Evolutionary conservation across 2,329 filamentous ascomycete species (phyloP).

Genomic region (Capronia epimyces): DNA sequence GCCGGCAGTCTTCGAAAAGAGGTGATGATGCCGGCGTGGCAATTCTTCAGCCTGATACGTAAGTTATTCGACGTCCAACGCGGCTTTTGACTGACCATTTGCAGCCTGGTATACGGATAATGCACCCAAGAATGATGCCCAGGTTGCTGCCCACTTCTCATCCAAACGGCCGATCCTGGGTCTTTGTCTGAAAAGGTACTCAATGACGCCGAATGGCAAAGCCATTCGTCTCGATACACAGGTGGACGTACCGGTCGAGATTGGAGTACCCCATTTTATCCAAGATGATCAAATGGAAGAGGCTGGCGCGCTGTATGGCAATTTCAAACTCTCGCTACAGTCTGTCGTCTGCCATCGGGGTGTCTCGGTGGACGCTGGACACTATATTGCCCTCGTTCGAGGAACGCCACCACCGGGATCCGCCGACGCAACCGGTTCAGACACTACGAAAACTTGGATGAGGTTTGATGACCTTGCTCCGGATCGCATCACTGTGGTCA

Average conservation of each 20-base stretch:
- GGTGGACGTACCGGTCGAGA: constrained; percentile 86
- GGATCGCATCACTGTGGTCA: constrained; percentile 66
- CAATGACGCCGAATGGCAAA: constrained; percentile 62
- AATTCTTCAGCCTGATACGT: constrained; percentile 92
- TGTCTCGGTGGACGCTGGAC: constrained; percentile 76
- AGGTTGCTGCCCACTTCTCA: constrained; percentile 84
- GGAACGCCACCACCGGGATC: constrained; percentile 51
- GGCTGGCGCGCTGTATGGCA: constrained; percentile 66
- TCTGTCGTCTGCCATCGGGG: constrained; percentile 91
- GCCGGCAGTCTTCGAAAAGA: constrained; percentile 60
- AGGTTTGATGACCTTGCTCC: constrained; percentile 82
- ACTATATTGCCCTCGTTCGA: constrained; percentile 82
- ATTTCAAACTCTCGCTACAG: constrained; percentile 88
- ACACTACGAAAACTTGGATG: constrained; percentile 74
- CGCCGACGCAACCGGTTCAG: constrained; percentile 36
- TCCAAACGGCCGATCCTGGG: constrained; percentile 77
- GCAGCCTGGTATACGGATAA: constrained; percentile 79
- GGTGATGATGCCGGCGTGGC: constrained; percentile 93
- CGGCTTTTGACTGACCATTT: constrained; percentile 33
- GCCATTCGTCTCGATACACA: constrained; percentile 71
- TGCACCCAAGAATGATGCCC: constrained; percentile 60
- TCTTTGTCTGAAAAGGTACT: constrained; percentile 88
- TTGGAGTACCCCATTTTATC: constrained; percentile 81
- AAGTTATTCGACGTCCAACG: constrained; percentile 37
- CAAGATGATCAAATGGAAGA: constrained; percentile 66